Evolutionary conservation across 192 early-diverging fungal species (phyloP), one percentile per base, ranked within the genome.

Genomic region (Dissophora ornata): DNA sequence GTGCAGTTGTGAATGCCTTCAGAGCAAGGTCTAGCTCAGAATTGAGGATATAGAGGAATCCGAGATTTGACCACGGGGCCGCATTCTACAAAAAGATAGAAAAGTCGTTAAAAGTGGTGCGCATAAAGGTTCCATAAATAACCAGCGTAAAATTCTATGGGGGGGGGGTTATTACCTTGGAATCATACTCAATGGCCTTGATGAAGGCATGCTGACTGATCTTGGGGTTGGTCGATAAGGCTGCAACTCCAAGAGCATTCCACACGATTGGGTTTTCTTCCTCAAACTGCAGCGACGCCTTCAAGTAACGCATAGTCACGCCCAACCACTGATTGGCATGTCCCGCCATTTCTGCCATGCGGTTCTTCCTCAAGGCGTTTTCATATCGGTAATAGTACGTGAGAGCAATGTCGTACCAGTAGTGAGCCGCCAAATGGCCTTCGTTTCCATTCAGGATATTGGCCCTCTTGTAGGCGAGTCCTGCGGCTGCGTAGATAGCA

Each of bases 201-300:
- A 97, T 92, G 62, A 97, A 89, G 1, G 93, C 88, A 67, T 96
- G 92, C 70, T 98, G 97, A 47, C 90, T 88, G 41, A 96, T 70
- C 45, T 82, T 84, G 85, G 69, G 25, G 19, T 67, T 66, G 3
- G 67, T 62, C 12, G 71, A 46, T 18, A 82, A 49, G 1, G 88
- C 82, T 15, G 90, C 81, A 4, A 92, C 78, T 16, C 95, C 95
- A 42, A 94, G 83, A 0, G 89, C 80, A 49, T 92, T 93, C 90
- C 93, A 93, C 26, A 85, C 90, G 0, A 81, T 52, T 4, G 71
- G 66, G 28, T 84, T 87, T 0, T 59, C 56, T 6, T 87, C 85
- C 25, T 94, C 87, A 21, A 91, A 79, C 67, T 84, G 87, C 18
- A 91, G 55, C 2, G 92, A 90, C 0, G 87, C 82, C 29, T 85